These are phyloP conservation scores for Diplocarpon rosae DNA, from an alignment of 2,329 filamentous ascomycete species.

Conservation along the genomic window DNA sequence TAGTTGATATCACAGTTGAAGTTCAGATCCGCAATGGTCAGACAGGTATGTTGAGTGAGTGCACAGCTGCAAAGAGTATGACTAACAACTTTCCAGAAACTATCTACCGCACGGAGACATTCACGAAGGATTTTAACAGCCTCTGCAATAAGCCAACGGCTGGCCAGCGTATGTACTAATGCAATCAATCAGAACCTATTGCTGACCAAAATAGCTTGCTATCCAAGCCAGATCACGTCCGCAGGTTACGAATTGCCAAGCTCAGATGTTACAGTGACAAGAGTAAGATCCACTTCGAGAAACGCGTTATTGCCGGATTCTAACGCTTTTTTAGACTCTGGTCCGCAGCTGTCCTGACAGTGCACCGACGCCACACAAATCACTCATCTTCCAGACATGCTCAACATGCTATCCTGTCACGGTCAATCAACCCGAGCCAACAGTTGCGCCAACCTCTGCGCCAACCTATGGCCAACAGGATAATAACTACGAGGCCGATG, in stretches of 20 bases:
- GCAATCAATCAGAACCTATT: not conserved
- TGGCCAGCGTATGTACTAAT: slow-evolving; percentile 2
- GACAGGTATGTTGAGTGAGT: not conserved
- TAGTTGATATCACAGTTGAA: slow-evolving; percentile 7
- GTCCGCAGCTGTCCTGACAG: not conserved
- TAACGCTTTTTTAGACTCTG: slow-evolving; percentile 1
- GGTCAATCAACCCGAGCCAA: not conserved
- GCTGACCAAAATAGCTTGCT: slow-evolving; percentile 5
- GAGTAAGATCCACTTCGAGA: not conserved
- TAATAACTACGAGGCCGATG: too few relatives aligned
- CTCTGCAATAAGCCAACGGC: slow-evolving; percentile 3
- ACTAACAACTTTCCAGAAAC: not conserved
- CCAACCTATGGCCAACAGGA: not conserved
- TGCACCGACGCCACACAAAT: not conserved
- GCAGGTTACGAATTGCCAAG: slow-evolving; percentile 4
- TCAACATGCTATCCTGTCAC: slow-evolving; percentile 4
- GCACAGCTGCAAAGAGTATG: too few relatives aligned
- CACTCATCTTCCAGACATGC: slow-evolving; percentile 3
- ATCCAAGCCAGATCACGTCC: slow-evolving; percentile 6
- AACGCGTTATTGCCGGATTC: not conserved
- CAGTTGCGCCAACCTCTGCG: not conserved
- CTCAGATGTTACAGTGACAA: slow-evolving; percentile 9
- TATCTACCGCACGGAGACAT: slow-evolving; percentile 5
- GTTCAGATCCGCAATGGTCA: not conserved
- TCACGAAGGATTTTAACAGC: slow-evolving; percentile 2